Base-by-base conservation (phyloP, 2,329 filamentous ascomycete genomes). In the Ceratocystis cacaofunesta region DNA sequence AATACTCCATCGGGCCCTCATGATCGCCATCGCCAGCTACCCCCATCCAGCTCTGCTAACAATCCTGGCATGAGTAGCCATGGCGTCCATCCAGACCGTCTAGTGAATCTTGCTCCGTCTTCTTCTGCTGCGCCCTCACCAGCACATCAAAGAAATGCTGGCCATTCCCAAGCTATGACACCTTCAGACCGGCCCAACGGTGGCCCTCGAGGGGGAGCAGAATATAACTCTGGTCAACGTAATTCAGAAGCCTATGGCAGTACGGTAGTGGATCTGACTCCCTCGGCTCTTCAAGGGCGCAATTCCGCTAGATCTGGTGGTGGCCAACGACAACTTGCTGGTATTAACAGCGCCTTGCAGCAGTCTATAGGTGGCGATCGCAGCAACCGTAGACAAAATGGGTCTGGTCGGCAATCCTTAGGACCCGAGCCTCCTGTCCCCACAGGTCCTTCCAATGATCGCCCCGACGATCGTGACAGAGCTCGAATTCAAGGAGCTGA, bases 261-360 rank as follows among this genome's bases (percentile, higher is more conserved):
- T 12, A 57, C 62, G 10, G 22, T 41, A 55, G 44, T 48, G 43
- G 62, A 66, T 17, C 44, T 43, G 61, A 61, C 50, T 28, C 50
- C 43, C 12, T 32, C 8, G 41, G 63, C 32, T 48, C 30, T 17
- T 15, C 52, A 62, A 17, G 22, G 28, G 2, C 22, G 62, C 32
- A 52, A 64, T 46, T 6, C 10, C 1, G 55, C 12, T 30, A 57
- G 64, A 55, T 4, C 41, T 1, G 64, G 57, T 55, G 64, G 64
- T 32, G 46, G 58, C 19, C 75, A 78, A 67, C 76, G 83, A 66
- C 82, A 85, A 69, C 75, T 86, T 36, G 79, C 79, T 12, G 80
- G 81, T 58, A 85, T 87, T 67, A 84, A 85, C 69, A 83, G 74
- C 68, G 82, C 79, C 62, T 76, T 85, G 3, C 79, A 81, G 69